Evolutionary conservation across 2,329 filamentous ascomycete species (phyloP), one percentile per base, ranked within the genome.

Genomic region (Stachybotrys chlorohalonatus): DNA sequence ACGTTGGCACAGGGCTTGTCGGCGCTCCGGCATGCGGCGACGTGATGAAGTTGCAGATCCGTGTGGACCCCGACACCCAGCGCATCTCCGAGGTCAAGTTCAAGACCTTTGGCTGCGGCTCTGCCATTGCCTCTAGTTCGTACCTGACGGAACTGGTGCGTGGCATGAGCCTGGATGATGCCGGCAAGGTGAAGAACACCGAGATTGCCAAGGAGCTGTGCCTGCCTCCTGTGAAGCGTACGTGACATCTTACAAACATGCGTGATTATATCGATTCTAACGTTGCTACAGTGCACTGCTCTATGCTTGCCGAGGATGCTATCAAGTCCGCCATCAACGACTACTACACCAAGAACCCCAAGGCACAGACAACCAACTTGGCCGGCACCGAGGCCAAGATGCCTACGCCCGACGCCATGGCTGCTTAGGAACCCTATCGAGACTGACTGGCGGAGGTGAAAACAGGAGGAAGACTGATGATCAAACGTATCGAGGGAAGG

Each of bases 171-270:
- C 60, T 99, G 61, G 94, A 99, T 64, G 90, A 99, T 70, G 94
- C 95, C 39, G 85, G 86, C 54, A 87, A 88, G 75, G 89, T 99
- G 64, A 87, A 90, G 77, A 99, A 99, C 75, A 96, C 93, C 4
- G 92, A 99, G 75, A 99, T 99, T 68, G 94, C 94, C 45, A 95
- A 95, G 79, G 95, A 99, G 75, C 79, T 96, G 55, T 94, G 90
- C 68, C 74, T 94, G 66, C 90, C 90, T 42, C 90, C 90, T 58
- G 90, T 95, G 52, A 95, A 95, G 77, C 74, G 89, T 91, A 76
- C 73, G 86, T 83, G 50, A 39, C 42, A 31, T 51, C 54, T 52
- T 57, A 49, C 54, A 46, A 32, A 56, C 53, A 60, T 58, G 48
- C 24, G 24, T 24, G 24, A 24, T 24, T 24, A 49, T 24, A 49